phyloP scores from a whole-genome alignment of 441 rosid genomes.

The Syzygium syzygioides region DNA sequence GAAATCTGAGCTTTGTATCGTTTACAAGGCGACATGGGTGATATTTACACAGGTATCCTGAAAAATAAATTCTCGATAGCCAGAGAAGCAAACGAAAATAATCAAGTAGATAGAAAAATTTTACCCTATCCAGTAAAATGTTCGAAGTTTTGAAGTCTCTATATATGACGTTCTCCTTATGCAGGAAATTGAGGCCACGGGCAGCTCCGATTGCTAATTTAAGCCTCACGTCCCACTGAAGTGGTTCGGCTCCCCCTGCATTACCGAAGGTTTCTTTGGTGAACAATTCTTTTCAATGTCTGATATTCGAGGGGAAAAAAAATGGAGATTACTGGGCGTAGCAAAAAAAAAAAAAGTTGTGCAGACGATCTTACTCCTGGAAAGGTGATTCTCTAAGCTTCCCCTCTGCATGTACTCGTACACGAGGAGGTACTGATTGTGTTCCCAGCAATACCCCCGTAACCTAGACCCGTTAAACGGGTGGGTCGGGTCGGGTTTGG shows the following conservation, averaged over 20 bases:
- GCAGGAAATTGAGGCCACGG: conserved; percentile 9
- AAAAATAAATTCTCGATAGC: neutral
- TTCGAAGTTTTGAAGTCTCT: conserved; percentile 17
- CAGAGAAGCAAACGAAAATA: neutral
- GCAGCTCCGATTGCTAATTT: conserved; percentile 19
- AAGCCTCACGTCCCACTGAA: conserved; percentile 11
- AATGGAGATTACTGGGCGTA: neutral
- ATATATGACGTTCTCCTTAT: conserved; percentile 10
- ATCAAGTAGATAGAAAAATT: neutral
- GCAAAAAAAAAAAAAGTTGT: neutral
- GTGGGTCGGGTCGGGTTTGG: too few relatives aligned
- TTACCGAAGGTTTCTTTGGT: neutral
- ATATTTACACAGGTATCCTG: neutral
- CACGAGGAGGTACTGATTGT: conserved; percentile 10
- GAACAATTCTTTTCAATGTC: neutral
- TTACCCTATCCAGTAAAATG: conserved; percentile 12
- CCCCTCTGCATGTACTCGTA: conserved; percentile 19
- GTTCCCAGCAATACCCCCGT: conserved; percentile 21
- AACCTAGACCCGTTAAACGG: too few relatives aligned
- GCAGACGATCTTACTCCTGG: conserved; percentile 6
- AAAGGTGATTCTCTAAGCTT: conserved; percentile 12
- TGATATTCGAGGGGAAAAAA: neutral
- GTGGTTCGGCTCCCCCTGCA: conserved; percentile 10
- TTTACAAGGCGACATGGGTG: neutral
- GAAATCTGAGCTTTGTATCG: neutral